phyloP scores from a whole-genome alignment of 441 rosid genomes.

The Croton laevigatus region DNA sequence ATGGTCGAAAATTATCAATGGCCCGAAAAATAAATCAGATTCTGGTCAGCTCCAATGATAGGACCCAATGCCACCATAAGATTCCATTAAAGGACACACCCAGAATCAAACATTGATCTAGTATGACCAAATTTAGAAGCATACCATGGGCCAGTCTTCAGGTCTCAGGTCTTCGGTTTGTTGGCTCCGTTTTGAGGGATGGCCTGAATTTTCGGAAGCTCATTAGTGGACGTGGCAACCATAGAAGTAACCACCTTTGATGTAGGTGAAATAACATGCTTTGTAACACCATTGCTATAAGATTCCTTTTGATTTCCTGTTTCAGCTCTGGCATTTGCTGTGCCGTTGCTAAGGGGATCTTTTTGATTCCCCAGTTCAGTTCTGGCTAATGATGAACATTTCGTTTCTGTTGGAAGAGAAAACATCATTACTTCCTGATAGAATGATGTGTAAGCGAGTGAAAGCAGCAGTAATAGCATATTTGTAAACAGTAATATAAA shows the following conservation, averaged over 20 bases:
- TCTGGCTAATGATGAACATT: conserved; percentile 63
- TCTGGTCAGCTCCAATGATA: conserved; percentile 27
- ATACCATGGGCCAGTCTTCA: conserved; percentile 30
- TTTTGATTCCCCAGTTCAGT: conserved; percentile 45
- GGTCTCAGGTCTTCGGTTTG: conserved; percentile 38
- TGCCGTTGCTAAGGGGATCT: conserved; percentile 38
- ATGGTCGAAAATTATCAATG: conserved; percentile 24
- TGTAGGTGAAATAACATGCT: conserved; percentile 32
- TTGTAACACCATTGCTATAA: conserved; percentile 41
- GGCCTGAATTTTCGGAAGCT: conserved; percentile 34
- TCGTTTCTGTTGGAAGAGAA: conserved; percentile 46
- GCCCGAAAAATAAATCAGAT: conserved; percentile 25
- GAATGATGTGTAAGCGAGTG: background rate
- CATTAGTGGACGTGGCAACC: conserved; percentile 27
- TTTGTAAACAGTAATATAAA: background rate
- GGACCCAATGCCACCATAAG: conserved; percentile 18
- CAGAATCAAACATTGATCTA: conserved; percentile 18
- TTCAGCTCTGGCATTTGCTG: conserved; percentile 39
- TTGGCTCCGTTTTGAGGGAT: conserved; percentile 47
- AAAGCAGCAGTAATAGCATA: background rate
- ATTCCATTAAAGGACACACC: conserved; percentile 28
- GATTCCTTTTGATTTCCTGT: conserved; percentile 42
- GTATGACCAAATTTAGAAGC: conserved; percentile 20
- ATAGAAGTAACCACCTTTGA: conserved; percentile 26
- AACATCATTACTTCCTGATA: conserved; percentile 16